phyloP scores from a whole-genome alignment of 169 alveolate genomes.

The Plasmodium fragile region DNA sequence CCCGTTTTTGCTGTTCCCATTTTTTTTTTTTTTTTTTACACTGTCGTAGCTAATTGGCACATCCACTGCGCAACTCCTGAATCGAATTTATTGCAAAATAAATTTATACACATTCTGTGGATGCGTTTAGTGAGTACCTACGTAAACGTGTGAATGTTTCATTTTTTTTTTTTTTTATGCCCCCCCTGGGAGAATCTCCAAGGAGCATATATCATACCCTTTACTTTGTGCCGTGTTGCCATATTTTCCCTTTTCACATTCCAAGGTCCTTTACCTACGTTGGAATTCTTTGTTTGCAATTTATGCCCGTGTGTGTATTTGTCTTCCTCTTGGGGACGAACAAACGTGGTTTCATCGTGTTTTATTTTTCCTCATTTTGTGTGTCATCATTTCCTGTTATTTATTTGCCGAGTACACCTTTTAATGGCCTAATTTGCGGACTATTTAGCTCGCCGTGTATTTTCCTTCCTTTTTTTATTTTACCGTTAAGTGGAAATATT shows the following conservation, averaged over 20 bases:
- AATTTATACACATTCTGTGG: neutral
- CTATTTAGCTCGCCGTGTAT: neutral
- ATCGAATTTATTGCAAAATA: neutral
- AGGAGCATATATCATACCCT: neutral
- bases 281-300: constrained; percentile 22
- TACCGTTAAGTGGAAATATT: neutral
- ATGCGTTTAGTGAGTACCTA: neutral
- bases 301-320: neutral
- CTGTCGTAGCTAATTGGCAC: neutral
- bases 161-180: constrained; percentile 26
- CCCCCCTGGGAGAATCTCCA: neutral
- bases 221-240: neutral
- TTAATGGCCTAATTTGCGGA: neutral
- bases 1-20: neutral
- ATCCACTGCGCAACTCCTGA: neutral
- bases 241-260: neutral
- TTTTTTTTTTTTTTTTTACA: neutral
- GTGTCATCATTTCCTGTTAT: neutral
- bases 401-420: neutral
- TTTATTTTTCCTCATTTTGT: neutral
- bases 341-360: neutral
- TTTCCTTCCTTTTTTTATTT: neutral
- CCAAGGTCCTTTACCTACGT: neutral
- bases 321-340: constrained; percentile 5
- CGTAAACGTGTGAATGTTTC: neutral